Base-by-base conservation (phyloP, 441 rosid species). In the Codiaeum variegatum region DNA sequence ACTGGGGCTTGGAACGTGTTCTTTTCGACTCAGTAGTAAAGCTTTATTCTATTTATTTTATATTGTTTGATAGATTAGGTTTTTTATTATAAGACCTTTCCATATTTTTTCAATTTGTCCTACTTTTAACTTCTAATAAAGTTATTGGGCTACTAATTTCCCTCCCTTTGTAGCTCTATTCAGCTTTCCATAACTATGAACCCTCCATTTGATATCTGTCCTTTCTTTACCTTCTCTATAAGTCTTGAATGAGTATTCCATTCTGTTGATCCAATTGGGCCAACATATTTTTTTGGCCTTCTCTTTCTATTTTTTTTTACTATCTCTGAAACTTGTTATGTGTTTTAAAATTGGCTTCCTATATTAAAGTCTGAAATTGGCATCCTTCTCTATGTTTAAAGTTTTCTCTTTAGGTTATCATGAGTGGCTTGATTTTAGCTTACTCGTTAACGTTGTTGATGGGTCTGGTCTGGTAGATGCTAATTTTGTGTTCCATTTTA, bases 401-500 rank as follows among this genome's bases (percentile, higher is more conserved):
- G 31, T 28, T 16, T 46, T 34, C 49, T 32, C n/a, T 24, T 47
- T 23, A 31, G 31, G 15, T 24, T 65, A 23, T 24, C 40, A 23
- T 42, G 47, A 55, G 16, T 36, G 58, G 16, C 19, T 28, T 40
- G n/a, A 9, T 55, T 15, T 42, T 42, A 2, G 18, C 7, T 42
- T 15, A 18, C 44, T 28, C 28, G 16, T 34, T 52, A 7, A 19
- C 7, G 4, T 70, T 63, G 54, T 9, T 59, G 63, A 18, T 78
- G 13, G n/a, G 46, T 61, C 55, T 66, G 18, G 46, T 61, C 55
- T 66, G 18, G 70, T 79, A 28, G 44, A 69, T 73, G 18, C 13
- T 61, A 38, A 52, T n/a, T 34, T 73, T 58, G 5, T 55, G 19
- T 68, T 59, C 73, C 58, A n/a, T 59, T 73, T 77, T 52, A 36